These are phyloP conservation scores for Grigorovia yakushimaensis DNA, from an alignment of 805 yeast species.

Conservation along the genomic window DNA sequence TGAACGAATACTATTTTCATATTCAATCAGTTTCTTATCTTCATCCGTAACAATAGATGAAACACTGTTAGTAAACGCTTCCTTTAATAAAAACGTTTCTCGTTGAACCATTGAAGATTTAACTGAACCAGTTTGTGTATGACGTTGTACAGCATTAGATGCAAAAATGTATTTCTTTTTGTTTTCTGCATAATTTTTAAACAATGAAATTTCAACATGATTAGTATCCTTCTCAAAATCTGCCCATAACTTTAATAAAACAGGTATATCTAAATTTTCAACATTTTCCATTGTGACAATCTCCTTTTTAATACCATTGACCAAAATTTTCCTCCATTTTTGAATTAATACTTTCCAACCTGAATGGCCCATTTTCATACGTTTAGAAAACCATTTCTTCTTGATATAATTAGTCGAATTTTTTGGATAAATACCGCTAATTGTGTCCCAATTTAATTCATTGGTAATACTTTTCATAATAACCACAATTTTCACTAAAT, in stretches of 20 bases:
- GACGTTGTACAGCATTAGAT: constrained; percentile 21
- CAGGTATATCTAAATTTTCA: constrained; percentile 39
- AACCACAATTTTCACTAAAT: constrained; percentile 53
- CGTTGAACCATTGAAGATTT: constrained; percentile 63
- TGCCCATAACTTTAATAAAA: constrained; percentile 58
- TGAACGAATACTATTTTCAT: constrained; percentile 23
- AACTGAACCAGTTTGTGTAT: constrained; percentile 35
- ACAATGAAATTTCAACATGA: constrained; percentile 11
- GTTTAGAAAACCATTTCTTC: constrained; percentile 54
- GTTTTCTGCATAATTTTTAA: constrained; percentile 38
- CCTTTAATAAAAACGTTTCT: constrained; percentile 42
- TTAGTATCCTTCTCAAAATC: constrained; percentile 33
- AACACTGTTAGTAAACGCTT: constrained; percentile 31
- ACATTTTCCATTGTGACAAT: constrained; percentile 41
- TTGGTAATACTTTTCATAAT: constrained; percentile 54
- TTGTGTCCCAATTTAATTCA: constrained; percentile 57
- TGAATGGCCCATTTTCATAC: constrained; percentile 48
- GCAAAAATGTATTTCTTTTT: constrained; percentile 36
- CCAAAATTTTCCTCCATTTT: constrained; percentile 58
- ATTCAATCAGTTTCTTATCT: neutral
- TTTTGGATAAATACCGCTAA: constrained; percentile 39
- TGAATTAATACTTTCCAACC: constrained; percentile 45
- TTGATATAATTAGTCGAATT: constrained; percentile 37
- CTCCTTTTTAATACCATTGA: constrained; percentile 49
- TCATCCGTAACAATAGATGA: neutral